Percentiles rank a stretch among this genome's conserved stretches.
phyloP scores from a whole-genome alignment of 257 asterid species.

The Solanum lignicaule region DNA sequence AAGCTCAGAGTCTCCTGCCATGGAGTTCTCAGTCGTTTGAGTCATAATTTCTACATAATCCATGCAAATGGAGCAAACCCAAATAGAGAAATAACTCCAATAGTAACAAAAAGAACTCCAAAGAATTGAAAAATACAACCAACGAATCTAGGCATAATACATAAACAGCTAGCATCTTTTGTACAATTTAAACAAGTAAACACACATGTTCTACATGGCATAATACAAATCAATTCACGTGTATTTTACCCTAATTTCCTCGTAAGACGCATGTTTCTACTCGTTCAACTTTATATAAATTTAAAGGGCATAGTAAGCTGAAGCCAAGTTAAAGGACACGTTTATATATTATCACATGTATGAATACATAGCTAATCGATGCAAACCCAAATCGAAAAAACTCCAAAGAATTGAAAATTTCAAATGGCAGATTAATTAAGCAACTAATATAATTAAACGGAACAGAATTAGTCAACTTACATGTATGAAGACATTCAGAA shows the following conservation, averaged over 20 bases:
- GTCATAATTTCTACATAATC: too few species aligned
- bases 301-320: not conserved
- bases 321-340: not conserved
- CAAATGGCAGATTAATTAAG: not conserved
- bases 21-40: too few species aligned
- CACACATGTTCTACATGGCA: not conserved
- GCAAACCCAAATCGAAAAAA: not conserved
- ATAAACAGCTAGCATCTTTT: not conserved
- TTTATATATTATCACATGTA: not conserved
- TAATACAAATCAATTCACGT: not conserved
- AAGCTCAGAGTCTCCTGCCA: too few species aligned
- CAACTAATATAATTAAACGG: not conserved
- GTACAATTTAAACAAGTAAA: not conserved
- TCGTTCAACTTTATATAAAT: too few species aligned
- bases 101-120: not conserved
- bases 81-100: not conserved
- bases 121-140: not conserved
- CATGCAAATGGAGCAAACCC: not conserved
- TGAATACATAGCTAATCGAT: not conserved
- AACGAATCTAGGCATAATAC: not conserved
- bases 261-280: not conserved
- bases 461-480: not conserved
- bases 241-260: not conserved
- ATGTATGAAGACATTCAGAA: constrained; percentile 47
- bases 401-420: not conserved